These are phyloP conservation scores for Pleodorina starrii DNA, from an alignment of 139 green algal species.

Conservation along the genomic window DNA sequence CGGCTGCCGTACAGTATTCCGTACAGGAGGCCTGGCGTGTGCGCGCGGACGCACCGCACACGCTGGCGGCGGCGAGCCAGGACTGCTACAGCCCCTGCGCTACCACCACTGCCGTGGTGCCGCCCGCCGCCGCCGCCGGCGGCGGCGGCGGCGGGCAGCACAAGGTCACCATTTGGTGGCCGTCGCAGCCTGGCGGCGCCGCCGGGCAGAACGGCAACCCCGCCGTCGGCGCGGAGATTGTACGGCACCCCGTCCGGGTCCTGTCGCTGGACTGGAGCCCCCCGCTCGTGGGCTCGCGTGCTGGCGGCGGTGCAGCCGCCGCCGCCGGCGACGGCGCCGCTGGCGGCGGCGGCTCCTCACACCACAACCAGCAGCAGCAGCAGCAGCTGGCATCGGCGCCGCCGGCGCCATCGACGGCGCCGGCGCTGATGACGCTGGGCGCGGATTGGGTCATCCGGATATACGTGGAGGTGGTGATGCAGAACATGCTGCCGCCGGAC, in stretches of 20 bases:
- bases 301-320: background rate
- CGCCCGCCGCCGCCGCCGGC: no score
- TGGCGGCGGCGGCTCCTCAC: background rate
- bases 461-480: conserved; percentile 76
- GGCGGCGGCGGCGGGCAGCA: conserved; percentile 35
- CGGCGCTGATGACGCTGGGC: conserved; percentile 74
- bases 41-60: conserved; percentile 55
- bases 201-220: background rate
- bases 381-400: conserved; percentile 9
- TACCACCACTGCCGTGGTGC: conserved; percentile 39
- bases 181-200: background rate
- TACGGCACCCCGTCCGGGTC: conserved; percentile 63
- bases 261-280: conserved; percentile 68
- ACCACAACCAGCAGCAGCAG: background rate
- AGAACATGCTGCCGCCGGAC: conserved; percentile 50
- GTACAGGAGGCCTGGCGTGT: conserved; percentile 54
- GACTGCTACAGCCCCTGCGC: conserved; percentile 59
- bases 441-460: conserved; percentile 73
- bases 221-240: conserved; percentile 59
- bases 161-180: conserved; percentile 74
- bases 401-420: conserved; percentile 48
- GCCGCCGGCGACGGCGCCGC: background rate
- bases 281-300: conserved; percentile 19
- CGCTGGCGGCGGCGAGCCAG: conserved; percentile 63
- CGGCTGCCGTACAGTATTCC: background rate